Conservation (phyloP, 2,329 filamentous ascomycete genomes). For the Trichoderma simmonsii region DNA sequence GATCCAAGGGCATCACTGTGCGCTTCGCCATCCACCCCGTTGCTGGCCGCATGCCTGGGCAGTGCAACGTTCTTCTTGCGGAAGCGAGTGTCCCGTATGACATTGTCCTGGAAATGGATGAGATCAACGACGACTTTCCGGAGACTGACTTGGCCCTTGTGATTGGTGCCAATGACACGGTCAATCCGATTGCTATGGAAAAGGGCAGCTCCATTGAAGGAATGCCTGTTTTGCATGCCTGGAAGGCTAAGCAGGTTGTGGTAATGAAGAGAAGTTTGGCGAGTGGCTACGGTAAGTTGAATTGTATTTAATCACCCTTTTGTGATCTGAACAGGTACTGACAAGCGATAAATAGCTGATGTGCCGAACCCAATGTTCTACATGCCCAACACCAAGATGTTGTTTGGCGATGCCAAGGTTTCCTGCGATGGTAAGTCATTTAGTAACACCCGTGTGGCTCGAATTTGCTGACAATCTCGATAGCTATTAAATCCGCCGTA, state of each 20-base stretch:
- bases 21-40: conserved; percentile 90
- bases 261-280: conserved; percentile 93
- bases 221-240: conserved; percentile 88
- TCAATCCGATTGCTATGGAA: conserved; percentile 85
- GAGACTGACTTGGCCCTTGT: conserved; percentile 85
- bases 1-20: conserved; percentile 74
- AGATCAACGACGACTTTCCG: conserved; percentile 88
- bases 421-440: conserved; percentile 68
- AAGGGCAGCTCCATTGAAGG: conserved; percentile 81
- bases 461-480: conserved; percentile 23
- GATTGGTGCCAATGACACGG: conserved; percentile 89
- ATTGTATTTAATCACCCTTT: neutral
- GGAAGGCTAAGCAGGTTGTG: conserved; percentile 90
- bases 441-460: no score
- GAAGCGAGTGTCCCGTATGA: conserved; percentile 88
- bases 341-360: conserved; percentile 56
- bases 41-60: conserved; percentile 87
- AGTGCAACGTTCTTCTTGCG: conserved; percentile 86
- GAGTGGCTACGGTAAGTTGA: conserved; percentile 73
- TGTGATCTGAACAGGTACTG: neutral
- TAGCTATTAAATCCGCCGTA: conserved; percentile 42
- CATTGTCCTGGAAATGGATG: conserved; percentile 91
- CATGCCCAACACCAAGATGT: conserved; percentile 85
- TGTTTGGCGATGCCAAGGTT: conserved; percentile 85
- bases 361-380: conserved; percentile 93